Percentiles rank a stretch among this genome's conserved stretches.
These are phyloP conservation scores for Zalerion maritima DNA, from an alignment of 495 filamentous ascomycete species.

Conservation along the genomic window DNA sequence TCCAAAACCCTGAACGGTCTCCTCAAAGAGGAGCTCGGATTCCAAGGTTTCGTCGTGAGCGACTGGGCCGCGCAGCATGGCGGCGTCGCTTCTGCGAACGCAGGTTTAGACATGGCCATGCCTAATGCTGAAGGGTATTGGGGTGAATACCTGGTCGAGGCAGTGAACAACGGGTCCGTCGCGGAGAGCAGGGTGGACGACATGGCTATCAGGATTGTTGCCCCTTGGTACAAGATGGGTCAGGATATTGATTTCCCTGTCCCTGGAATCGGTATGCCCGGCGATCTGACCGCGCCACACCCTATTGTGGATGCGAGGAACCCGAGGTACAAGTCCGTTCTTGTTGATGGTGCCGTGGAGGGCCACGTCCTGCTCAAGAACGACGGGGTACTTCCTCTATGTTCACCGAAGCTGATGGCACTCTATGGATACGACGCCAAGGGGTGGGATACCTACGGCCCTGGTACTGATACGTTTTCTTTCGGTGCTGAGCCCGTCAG, in stretches of 20 bases:
- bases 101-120: slow-evolving; percentile 50
- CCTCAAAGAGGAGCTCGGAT: slow-evolving; percentile 51
- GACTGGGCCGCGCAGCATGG: slow-evolving; percentile 52
- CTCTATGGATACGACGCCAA: slow-evolving; percentile 39
- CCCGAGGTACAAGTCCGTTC: slow-evolving; percentile 19
- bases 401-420: slow-evolving; percentile 29
- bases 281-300: slow-evolving; percentile 40
- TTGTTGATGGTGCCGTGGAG: slow-evolving; percentile 34
- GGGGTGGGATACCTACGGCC: slow-evolving; percentile 24
- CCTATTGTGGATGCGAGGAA: slow-evolving; percentile 32
- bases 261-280: slow-evolving; percentile 28
- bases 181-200: slow-evolving; percentile 34
- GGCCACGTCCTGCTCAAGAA: slow-evolving; percentile 54
- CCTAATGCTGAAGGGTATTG: slow-evolving; percentile 30
- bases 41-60: slow-evolving; percentile 49
- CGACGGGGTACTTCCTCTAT: slow-evolving; percentile 39
- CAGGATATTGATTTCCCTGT: slow-evolving; percentile 36
- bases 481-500: slow-evolving; percentile 15
- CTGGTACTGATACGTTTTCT: slow-evolving; percentile 11
- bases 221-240: slow-evolving; percentile 42
- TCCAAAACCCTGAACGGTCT: slow-evolving; percentile 45
- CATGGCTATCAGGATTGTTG: slow-evolving; percentile 37
- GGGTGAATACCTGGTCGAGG: slow-evolving; percentile 23
- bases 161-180: slow-evolving; percentile 35
- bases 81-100: slow-evolving; percentile 35